Evolutionary conservation across 805 yeast genomes (phyloP).

Genomic region (Deakozyma indianensis): DNA sequence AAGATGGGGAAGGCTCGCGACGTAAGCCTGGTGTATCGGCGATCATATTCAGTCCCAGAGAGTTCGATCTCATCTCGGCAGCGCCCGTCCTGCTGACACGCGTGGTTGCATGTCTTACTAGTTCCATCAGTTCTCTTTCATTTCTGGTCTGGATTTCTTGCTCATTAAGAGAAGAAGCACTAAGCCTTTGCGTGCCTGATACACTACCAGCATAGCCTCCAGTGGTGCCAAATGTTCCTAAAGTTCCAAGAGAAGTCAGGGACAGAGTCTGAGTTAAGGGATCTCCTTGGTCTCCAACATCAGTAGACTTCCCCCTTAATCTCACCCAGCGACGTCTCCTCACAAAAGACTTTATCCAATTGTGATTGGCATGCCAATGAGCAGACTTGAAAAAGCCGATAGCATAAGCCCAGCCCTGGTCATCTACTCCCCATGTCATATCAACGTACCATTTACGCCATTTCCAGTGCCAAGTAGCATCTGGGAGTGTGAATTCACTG

Average conservation of each 20-base stretch:
- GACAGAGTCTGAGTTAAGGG: not conserved
- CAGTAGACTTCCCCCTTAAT: slow-evolving; percentile 10
- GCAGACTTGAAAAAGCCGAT: slow-evolving; percentile 28
- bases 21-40: not conserved
- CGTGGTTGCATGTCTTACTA: not conserved
- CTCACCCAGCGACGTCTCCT: slow-evolving; percentile 56
- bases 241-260: not conserved
- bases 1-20: not conserved
- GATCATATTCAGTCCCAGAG: not conserved
- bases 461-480: slow-evolving; percentile 47
- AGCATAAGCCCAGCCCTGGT: slow-evolving; percentile 74
- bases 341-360: slow-evolving; percentile 43
- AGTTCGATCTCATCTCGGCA: not conserved
- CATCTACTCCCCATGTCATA: slow-evolving; percentile 59
- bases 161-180: not conserved
- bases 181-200: not conserved
- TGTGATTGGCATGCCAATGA: slow-evolving; percentile 49
- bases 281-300: not conserved
- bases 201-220: not conserved
- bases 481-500: slow-evolving; percentile 31
- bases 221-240: not conserved
- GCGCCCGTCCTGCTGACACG: not conserved
- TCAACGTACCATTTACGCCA: slow-evolving; percentile 65
- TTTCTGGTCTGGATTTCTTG: not conserved
- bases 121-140: not conserved